Evolutionary conservation across 2,329 filamentous ascomycete species (phyloP).

Genomic region (Cordyceps pruinosa): DNA sequence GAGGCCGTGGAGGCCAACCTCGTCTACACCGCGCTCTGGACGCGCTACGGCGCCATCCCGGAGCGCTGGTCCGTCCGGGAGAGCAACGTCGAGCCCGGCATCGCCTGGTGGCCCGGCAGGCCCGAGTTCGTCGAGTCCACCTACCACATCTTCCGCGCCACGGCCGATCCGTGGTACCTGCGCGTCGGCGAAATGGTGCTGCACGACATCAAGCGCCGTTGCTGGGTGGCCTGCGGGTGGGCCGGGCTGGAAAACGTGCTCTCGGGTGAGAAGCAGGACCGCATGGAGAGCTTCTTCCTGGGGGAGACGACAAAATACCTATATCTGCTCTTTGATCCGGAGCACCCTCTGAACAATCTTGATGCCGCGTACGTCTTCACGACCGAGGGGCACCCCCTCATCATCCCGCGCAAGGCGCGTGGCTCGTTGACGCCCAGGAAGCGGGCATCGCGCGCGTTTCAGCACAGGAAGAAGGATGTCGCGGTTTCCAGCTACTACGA

Average conservation of each 20-base stretch:
- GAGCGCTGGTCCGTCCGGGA: slow-evolving; percentile 89
- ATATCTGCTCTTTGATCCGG: slow-evolving; percentile 79
- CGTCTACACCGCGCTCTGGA: slow-evolving; percentile 90
- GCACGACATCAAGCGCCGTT: slow-evolving; percentile 78
- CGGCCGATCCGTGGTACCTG: slow-evolving; percentile 91
- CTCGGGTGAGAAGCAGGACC: slow-evolving; percentile 78
- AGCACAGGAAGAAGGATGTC: slow-evolving; percentile 12
- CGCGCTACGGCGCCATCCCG: slow-evolving; percentile 84
- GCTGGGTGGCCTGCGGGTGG: slow-evolving; percentile 89
- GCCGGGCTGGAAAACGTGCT: slow-evolving; percentile 78
- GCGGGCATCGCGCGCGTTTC: slow-evolving; percentile 15
- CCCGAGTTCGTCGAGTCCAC: slow-evolving; percentile 97
- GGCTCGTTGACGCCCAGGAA: background rate
- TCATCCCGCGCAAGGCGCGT: slow-evolving; percentile 54
- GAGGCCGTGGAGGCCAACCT: slow-evolving; percentile 87
- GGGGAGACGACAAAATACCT: slow-evolving; percentile 96
- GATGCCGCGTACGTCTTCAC: slow-evolving; percentile 90
- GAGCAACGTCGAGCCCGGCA: slow-evolving; percentile 74
- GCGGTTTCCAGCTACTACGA: slow-evolving; percentile 33
- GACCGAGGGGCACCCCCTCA: slow-evolving; percentile 88
- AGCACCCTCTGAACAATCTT: slow-evolving; percentile 79
- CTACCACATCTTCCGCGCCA: slow-evolving; percentile 91
- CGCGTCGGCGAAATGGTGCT: slow-evolving; percentile 95
- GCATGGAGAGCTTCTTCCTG: slow-evolving; percentile 98
- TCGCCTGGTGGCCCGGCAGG: slow-evolving; percentile 91